Percentiles rank a stretch among this genome's conserved stretches.
These are phyloP conservation scores for Kurtzmaniella quercitrusa DNA, from an alignment of 1,139 yeast genomes.

Conservation along the genomic window DNA sequence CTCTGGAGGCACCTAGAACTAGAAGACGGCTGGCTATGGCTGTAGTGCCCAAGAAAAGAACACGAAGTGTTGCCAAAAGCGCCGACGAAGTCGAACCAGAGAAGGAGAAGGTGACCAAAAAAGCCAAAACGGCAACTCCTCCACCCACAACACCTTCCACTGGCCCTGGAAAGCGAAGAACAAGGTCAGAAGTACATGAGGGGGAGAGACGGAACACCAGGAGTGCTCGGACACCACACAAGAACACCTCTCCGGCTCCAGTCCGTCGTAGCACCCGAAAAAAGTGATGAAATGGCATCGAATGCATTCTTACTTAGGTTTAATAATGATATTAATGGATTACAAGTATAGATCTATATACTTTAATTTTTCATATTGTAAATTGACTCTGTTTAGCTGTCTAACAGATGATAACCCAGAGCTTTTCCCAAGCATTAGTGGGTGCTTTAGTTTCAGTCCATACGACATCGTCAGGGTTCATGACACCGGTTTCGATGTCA, in stretches of 20 bases:
- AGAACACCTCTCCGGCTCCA: slow-evolving; percentile 7
- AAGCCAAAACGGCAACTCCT: slow-evolving; percentile 7
- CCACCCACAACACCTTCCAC: slow-evolving; percentile 11
- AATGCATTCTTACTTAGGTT: too few species aligned
- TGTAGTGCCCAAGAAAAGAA: slow-evolving; percentile 21
- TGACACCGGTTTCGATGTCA: slow-evolving; percentile 59
- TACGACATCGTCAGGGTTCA: slow-evolving; percentile 49
- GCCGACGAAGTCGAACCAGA: slow-evolving; percentile 14
- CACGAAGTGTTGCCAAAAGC: slow-evolving; percentile 22
- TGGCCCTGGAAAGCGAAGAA: slow-evolving; percentile 17
- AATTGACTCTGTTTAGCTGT: too few species aligned
- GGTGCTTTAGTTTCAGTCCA: slow-evolving; percentile 49
- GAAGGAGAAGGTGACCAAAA: slow-evolving; percentile 2
- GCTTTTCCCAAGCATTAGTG: slow-evolving; percentile 48
- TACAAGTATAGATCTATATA: not conserved
- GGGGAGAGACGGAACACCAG: slow-evolving; percentile 15
- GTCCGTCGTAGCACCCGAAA: slow-evolving; percentile 5
- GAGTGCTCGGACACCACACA: slow-evolving; percentile 15
- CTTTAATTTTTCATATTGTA: not conserved
- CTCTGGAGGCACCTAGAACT: slow-evolving; percentile 8
- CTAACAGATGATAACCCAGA: slow-evolving; percentile 36
- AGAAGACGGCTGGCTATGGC: slow-evolving; percentile 7
- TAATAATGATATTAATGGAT: not conserved
- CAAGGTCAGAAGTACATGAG: slow-evolving; percentile 21
- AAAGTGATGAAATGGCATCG: slow-evolving; percentile 7